A percentile compares a stretch with the other conserved stretches of the same genome.
These are phyloP conservation scores for Stachybotrys chartarum DNA, from an alignment of 2,329 filamentous ascomycete species.

Conservation along the genomic window DNA sequence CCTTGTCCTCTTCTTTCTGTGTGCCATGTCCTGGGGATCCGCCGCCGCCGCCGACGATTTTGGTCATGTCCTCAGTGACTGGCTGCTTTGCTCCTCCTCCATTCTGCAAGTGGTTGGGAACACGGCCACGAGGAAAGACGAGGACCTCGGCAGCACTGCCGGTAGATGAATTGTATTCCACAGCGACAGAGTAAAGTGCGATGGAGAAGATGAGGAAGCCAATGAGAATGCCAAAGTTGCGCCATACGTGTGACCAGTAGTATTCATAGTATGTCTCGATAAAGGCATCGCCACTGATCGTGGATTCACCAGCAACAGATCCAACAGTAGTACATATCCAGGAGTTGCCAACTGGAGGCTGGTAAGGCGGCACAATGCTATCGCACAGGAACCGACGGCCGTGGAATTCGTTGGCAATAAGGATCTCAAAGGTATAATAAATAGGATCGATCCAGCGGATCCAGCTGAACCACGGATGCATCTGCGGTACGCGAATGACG, in stretches of 20 bases:
- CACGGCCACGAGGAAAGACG: background rate
- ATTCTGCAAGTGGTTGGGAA: background rate
- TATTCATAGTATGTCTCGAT: conserved; percentile 1
- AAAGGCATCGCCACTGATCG: background rate
- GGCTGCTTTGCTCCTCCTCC: too few species aligned
- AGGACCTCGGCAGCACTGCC: background rate
- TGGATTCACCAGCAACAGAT: background rate
- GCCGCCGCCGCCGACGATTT: too few species aligned
- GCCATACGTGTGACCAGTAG: conserved; percentile 9
- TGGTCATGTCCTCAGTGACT: too few species aligned
- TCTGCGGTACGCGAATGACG: conserved; percentile 30
- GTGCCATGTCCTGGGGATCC: too few species aligned
- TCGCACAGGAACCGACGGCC: conserved; percentile 15
- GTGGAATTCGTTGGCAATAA: background rate
- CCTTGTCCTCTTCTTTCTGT: too few species aligned
- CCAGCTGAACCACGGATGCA: conserved; percentile 59
- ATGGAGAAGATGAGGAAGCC: conserved; percentile 8
- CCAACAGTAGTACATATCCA: background rate
- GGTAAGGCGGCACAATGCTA: background rate
- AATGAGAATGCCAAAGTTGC: conserved; percentile 8
- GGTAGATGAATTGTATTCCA: background rate
- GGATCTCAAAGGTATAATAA: conserved; percentile 46
- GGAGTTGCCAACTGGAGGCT: background rate
- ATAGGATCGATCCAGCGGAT: conserved; percentile 59
- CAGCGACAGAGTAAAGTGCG: background rate